Base-by-base conservation (phyloP, 1,139 yeast species). In the Hansenula lynferdii region DNA sequence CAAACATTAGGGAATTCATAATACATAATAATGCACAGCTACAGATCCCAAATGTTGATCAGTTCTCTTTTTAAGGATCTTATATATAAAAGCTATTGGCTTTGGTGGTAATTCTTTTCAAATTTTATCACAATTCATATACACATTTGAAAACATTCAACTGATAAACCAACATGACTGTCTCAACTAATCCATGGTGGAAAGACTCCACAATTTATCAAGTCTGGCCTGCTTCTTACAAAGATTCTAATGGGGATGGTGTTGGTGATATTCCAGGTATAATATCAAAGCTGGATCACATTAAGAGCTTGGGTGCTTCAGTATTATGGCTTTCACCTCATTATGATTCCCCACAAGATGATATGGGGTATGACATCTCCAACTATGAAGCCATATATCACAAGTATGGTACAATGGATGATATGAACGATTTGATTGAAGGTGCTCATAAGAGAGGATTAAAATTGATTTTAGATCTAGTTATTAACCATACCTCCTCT, bases 281-380 rank as follows among this genome's bases (percentile, higher is more conserved):
- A 35, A 64, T 70, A 42, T 64, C 72, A 27, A 67, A 70, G 25
- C 63, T 76, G 42, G 80, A 74, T 57, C 73, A 77, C 53, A 56
- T 77, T 51, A 67, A 72, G 51, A 58, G 59, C 17, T 62, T 77
- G 33, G 82, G 82, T 2, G 65, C 66, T 18, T 79, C 74, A 44
- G 65, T 73, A 24, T 60, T 77, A 29, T 77, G 83, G 83, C 58
- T 76, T 42, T 70, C 74, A 22, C 83, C 83, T 28, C 70, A 72
- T 64, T 75, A 67, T 57, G 77, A 72, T 44, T 72, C 79, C 3
- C 83, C 83, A 5, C 77, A 72, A 51, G 73, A 71, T 33, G 83
- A 77, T 50, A 76, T 77, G 82, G 83, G 83, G 2, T 77, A 77
- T 54, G 83, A 77, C 50, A 73, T 77, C 47, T 61, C 73, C 27